A percentile compares a stretch with the other conserved stretches of the same genome.
Conservation (phyloP, 2,329 filamentous ascomycete species). For the Capronia epimyces region DNA sequence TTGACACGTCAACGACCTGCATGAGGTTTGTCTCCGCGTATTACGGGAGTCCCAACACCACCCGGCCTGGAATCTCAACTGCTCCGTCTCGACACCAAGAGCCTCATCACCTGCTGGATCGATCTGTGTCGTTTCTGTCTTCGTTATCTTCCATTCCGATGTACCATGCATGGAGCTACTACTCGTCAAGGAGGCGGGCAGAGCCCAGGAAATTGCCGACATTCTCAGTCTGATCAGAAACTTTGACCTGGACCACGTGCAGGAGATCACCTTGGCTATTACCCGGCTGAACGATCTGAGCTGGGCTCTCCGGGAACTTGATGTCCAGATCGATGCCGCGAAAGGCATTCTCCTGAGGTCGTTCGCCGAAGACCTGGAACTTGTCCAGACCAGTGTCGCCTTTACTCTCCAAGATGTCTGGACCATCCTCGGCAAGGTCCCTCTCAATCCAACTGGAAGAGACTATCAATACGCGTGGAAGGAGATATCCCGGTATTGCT, state of each 20-base stretch:
- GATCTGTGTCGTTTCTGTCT: conserved; percentile 5
- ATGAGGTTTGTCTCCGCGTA: conserved; percentile 22
- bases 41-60: conserved; percentile 17
- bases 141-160: conserved; percentile 6
- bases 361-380: conserved; percentile 43
- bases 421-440: conserved; percentile 41
- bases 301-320: conserved; percentile 45
- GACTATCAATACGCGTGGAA: conserved; percentile 49
- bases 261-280: conserved; percentile 51
- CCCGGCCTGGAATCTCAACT: conserved; percentile 8
- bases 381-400: conserved; percentile 46
- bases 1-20: conserved; percentile 29
- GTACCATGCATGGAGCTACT: conserved; percentile 35
- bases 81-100: conserved; percentile 7
- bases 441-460: conserved; percentile 29
- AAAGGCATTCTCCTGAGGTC: conserved; percentile 36
- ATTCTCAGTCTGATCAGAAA: conserved; percentile 48
- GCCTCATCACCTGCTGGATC: conserved; percentile 11
- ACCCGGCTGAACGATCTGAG: conserved; percentile 53
- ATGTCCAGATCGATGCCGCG: conserved; percentile 38
- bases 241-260: conserved; percentile 47
- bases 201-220: conserved; percentile 50
- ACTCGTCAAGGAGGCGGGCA: conserved; percentile 42
- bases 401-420: conserved; percentile 50
- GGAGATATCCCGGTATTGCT: conserved; percentile 38